phyloP scores from a whole-genome alignment of 2,329 filamentous ascomycete species.

The Scolecobasidium constrictum region DNA sequence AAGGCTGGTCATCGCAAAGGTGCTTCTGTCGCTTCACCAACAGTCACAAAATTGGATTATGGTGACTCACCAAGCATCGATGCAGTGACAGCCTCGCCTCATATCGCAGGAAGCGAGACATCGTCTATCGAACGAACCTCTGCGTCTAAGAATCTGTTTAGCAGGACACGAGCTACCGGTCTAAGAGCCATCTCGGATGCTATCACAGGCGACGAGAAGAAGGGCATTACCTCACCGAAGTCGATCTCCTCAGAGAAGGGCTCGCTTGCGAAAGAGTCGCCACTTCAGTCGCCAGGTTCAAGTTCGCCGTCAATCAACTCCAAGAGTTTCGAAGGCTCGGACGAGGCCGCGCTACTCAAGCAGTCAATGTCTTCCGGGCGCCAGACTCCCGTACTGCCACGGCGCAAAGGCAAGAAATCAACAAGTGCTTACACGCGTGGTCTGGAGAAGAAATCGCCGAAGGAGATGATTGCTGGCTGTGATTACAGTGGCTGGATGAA shows the following conservation, averaged over 20 bases:
- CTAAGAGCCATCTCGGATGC: conserved; percentile 76
- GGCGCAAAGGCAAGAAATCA: conserved; percentile 56
- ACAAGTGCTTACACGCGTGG: conserved; percentile 91
- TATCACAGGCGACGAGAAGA: conserved; percentile 43
- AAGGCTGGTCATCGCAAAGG: conserved; percentile 25
- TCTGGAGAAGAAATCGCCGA: conserved; percentile 66
- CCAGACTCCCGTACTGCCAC: conserved; percentile 16
- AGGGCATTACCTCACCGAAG: conserved; percentile 27
- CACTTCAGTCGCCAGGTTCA: conserved; percentile 59
- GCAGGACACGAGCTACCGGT: conserved; percentile 47
- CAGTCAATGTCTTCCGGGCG: conserved; percentile 4
- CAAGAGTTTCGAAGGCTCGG: conserved; percentile 70
- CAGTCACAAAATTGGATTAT: conserved; percentile 47
- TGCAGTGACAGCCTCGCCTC: conserved; percentile 26
- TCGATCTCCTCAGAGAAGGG: conserved; percentile 1
- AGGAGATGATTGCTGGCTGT: conserved; percentile 73
- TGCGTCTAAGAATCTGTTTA: conserved; percentile 24
- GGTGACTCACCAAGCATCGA: conserved; percentile 34
- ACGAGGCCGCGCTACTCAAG: conserved; percentile 37
- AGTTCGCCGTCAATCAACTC: conserved; percentile 51
- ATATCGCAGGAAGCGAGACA: conserved; percentile 33
- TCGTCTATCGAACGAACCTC: conserved; percentile 33
- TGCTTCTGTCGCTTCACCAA: conserved; percentile 38
- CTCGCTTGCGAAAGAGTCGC: conserved; percentile 34
- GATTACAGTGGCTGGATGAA: conserved; percentile 99